phyloP scores from a whole-genome alignment of 306 rosid species.

The Malus fusca region DNA sequence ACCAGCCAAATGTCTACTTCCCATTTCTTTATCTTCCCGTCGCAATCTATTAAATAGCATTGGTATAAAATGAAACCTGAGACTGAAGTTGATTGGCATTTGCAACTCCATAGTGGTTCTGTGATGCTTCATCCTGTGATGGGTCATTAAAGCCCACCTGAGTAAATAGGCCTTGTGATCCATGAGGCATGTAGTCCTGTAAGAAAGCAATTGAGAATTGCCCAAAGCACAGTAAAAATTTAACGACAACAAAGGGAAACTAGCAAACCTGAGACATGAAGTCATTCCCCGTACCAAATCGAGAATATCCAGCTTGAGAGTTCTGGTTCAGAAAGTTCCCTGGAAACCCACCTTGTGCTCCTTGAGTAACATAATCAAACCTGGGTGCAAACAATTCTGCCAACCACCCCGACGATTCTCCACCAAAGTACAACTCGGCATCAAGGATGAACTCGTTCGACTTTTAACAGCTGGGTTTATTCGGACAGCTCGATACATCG shows the following conservation, averaged over 20 bases:
- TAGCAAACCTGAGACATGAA: constrained; percentile 90
- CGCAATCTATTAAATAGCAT: background rate
- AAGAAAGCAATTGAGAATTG: constrained; percentile 7
- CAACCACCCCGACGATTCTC: no score
- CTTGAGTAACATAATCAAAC: constrained; percentile 91
- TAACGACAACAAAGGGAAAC: background rate
- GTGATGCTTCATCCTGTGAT: constrained; percentile 79
- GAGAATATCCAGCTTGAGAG: constrained; percentile 91
- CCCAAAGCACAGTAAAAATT: background rate
- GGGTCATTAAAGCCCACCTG: constrained; percentile 92
- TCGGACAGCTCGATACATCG: no score
- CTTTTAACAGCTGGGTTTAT: no score
- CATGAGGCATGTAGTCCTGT: constrained; percentile 95
- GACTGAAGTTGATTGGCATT: constrained; percentile 88
- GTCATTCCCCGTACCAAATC: constrained; percentile 92
- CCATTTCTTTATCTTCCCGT: background rate
- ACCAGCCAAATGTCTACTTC: background rate
- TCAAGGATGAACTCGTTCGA: no score
- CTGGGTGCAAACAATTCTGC: no score
- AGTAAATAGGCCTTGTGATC: constrained; percentile 86
- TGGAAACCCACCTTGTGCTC: constrained; percentile 89
- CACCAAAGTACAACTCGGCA: no score
- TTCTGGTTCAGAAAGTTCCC: constrained; percentile 89
- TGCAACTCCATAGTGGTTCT: constrained; percentile 69
- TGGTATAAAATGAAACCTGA: constrained; percentile 53